Base-by-base conservation (phyloP, 495 filamentous ascomycete genomes). In the Pyrenula aspistea region DNA sequence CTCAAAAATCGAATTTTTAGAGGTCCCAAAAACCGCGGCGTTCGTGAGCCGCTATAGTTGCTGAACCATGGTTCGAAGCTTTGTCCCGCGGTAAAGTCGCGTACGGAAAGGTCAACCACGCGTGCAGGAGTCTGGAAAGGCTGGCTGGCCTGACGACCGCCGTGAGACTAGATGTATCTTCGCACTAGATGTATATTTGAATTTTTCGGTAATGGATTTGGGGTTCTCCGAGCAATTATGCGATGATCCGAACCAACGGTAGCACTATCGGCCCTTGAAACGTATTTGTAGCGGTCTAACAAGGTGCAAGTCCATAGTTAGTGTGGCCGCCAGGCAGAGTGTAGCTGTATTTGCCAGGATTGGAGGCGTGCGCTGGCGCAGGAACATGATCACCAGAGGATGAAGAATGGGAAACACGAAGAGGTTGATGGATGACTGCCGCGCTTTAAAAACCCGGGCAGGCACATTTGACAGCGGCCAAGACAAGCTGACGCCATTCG, bases 221-320 rank as follows among this genome's bases (percentile, higher is more conserved):
- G 15, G 31, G 31, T 42, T 42, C 31, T 42, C n/a, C n/a, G n/a
- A 15, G 31, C 15, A 42, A 42, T 8, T 42, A 15, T 42, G 4
- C 31, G 15, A 15, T 42, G 4, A 42, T 42, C 31, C 31, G 31
- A 15, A 42, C 15, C 31, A 42, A 42, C 31, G 31, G 60, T 59
- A n/a, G 64, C 64, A 53, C 53, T 51, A 49, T 19, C 61, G 53
- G 22, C 51, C 53, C 8, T 58, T 48, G 56, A 12, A 51, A 50
- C 25, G 56, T 49, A 48, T 65, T 63, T 23, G 57, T 25, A 55
- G 3, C 55, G 1, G 61, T 61, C 31, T 59, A 47, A 1, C 49
- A 15, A 42, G 31, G 31, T 42, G 25, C 56, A 65, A 58, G 23
- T 62, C 62, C 15, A 57, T 48, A n/a, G 61, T 42, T 62, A 61